phyloP scores from a whole-genome alignment of 495 filamentous ascomycete species.

The Articulospora tetracladia region DNA sequence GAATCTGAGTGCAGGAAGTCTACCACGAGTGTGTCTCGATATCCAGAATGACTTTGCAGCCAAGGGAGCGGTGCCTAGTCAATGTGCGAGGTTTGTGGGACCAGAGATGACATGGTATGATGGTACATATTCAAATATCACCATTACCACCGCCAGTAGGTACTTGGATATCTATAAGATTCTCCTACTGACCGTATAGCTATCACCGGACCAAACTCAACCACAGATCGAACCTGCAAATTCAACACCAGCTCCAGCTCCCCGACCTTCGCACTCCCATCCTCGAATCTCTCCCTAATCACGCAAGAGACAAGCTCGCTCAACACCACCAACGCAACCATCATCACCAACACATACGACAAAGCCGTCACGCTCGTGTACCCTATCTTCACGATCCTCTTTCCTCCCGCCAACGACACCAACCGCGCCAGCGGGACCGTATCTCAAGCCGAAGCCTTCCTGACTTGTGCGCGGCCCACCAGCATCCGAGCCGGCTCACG shows the following conservation, averaged over 20 bases:
- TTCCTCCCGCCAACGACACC: conserved; percentile 6
- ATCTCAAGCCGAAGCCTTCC: background rate
- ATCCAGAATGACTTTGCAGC: background rate
- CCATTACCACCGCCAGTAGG: background rate
- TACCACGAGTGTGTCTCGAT: background rate
- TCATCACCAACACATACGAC: background rate
- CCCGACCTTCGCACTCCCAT: background rate
- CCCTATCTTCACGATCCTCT: background rate
- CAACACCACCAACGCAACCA: background rate
- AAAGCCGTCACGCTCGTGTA: background rate
- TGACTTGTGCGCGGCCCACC: background rate
- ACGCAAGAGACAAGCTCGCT: background rate
- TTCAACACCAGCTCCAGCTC: conserved; percentile 7
- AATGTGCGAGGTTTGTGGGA: conserved; percentile 1
- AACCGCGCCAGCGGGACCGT: background rate
- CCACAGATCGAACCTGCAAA: background rate
- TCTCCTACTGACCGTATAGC: background rate
- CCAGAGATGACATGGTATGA: background rate
- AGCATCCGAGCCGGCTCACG: background rate
- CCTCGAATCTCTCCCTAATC: conserved; percentile 1
- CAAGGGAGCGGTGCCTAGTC: background rate
- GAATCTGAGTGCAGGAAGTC: background rate
- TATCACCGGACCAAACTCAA: conserved; percentile 6
- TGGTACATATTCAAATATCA: background rate
- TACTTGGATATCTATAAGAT: background rate